Conservation (phyloP, 1,284 basidiomycete species). For the Heliocybe sulcata region DNA sequence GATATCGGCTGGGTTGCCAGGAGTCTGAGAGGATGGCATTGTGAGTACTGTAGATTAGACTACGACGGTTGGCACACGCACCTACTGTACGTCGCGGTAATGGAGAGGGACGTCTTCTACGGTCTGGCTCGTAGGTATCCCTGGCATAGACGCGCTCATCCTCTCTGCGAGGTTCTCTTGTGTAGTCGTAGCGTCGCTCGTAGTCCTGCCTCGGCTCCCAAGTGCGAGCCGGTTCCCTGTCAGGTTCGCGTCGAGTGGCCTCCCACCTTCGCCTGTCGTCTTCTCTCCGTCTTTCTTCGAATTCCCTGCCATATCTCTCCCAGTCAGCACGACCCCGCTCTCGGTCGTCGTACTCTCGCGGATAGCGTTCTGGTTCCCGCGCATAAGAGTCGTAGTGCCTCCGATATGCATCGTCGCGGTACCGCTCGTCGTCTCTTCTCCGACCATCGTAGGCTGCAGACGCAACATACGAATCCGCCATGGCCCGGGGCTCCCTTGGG, state of each 20-base stretch:
- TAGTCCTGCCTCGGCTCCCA: background rate
- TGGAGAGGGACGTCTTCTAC: constrained; percentile 19
- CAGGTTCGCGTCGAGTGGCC: constrained; percentile 7
- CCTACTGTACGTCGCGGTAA: constrained; percentile 21
- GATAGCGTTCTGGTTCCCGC: constrained; percentile 10
- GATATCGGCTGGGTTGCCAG: background rate
- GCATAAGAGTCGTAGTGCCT: constrained; percentile 10
- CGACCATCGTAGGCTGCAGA: constrained; percentile 10
- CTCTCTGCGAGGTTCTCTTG: constrained; percentile 4
- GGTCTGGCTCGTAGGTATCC: constrained; percentile 12
- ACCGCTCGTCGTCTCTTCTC: constrained; percentile 16
- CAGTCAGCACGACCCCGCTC: constrained; percentile 6
- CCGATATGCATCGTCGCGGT: constrained; percentile 8
- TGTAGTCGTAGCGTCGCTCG: constrained; percentile 8
- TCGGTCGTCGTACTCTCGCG: constrained; percentile 5
- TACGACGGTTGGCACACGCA: background rate
- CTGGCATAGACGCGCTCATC: constrained; percentile 9
- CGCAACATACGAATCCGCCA: constrained; percentile 16
- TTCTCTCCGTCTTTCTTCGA: constrained; percentile 6
- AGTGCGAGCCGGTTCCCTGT: background rate
- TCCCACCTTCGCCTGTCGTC: constrained; percentile 10
- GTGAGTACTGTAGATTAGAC: background rate
- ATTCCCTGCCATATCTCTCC: constrained; percentile 10
- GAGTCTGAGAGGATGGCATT: background rate
- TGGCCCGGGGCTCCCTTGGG: constrained; percentile 2